These are phyloP conservation scores for Volutella citrinella DNA, from an alignment of 2,329 filamentous ascomycete genomes.

Conservation along the genomic window DNA sequence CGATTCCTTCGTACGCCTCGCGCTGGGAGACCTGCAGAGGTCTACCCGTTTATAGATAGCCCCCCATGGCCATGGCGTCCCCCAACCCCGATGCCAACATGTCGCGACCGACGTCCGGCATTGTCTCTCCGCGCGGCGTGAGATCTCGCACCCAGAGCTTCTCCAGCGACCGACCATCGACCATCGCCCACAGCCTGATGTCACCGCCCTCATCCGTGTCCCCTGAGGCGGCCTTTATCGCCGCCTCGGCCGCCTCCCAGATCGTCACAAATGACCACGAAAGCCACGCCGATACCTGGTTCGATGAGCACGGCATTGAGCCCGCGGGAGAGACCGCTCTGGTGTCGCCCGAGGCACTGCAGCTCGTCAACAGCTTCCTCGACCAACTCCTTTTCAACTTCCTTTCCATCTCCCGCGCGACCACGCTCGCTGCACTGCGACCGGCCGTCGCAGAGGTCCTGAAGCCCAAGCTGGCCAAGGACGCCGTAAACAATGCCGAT, in stretches of 20 bases:
- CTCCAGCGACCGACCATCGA: constrained; percentile 68
- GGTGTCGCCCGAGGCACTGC: constrained; percentile 70
- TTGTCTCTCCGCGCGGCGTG: constrained; percentile 31
- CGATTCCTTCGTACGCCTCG: constrained; percentile 13
- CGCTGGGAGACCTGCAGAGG: constrained; percentile 18
- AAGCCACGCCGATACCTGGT: constrained; percentile 66
- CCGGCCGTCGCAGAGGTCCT: constrained; percentile 83
- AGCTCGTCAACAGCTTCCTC: constrained; percentile 84
- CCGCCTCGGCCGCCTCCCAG: constrained; percentile 81
- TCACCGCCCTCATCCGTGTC: constrained; percentile 67
- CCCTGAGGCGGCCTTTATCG: constrained; percentile 84
- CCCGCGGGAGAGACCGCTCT: constrained; percentile 65
- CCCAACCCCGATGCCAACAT: constrained; percentile 22
- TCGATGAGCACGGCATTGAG: constrained; percentile 65
- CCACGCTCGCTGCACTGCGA: constrained; percentile 69
- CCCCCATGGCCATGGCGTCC: constrained; percentile 28
- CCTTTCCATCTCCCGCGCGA: constrained; percentile 75
- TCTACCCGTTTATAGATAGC: constrained; percentile 22
- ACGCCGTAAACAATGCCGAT: constrained; percentile 78
- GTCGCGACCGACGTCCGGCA: constrained; percentile 34
- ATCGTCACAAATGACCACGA: constrained; percentile 89
- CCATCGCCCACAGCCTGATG: constrained; percentile 55
- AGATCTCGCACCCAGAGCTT: constrained; percentile 60
- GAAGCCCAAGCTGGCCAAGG: constrained; percentile 82
- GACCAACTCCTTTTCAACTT: constrained; percentile 93